Percentiles rank a stretch among this genome's conserved stretches.
phyloP scores from a whole-genome alignment of 2,329 filamentous ascomycete species.

The Penicillium digitatum region DNA sequence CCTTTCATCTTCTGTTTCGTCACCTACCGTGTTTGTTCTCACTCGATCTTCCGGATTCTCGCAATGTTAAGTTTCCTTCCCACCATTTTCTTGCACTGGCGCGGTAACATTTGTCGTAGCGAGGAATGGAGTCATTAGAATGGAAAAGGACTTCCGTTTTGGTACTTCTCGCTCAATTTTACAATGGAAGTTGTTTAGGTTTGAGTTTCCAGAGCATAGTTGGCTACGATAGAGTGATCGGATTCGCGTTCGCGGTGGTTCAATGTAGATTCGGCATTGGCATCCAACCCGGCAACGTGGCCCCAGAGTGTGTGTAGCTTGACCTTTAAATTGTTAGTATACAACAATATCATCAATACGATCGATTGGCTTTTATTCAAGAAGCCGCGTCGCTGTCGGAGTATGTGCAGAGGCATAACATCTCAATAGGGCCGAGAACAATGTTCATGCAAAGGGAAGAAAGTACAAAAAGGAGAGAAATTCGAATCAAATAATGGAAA shows the following conservation, averaged over 20 bases:
- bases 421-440: neutral
- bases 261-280: conserved; percentile 8
- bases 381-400: no score
- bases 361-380: neutral
- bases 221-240: neutral
- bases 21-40: conserved; percentile 51
- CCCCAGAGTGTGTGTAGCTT: conserved; percentile 9
- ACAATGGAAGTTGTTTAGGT: neutral
- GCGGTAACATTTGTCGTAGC: conserved; percentile 24
- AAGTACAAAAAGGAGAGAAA: neutral
- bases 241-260: conserved; percentile 5
- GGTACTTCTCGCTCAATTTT: neutral
- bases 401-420: neutral
- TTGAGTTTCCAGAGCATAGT: neutral
- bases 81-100: conserved; percentile 30
- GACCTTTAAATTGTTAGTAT: neutral
- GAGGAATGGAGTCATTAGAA: neutral
- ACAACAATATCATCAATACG: no score
- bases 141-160: neutral
- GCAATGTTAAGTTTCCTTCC: conserved; percentile 48
- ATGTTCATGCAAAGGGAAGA: neutral
- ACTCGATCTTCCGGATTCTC: conserved; percentile 59
- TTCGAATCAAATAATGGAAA: neutral
- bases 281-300: neutral
- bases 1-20: conserved; percentile 45